Percentiles rank a stretch among this genome's conserved stretches.
These are phyloP conservation scores for Citrus sp. DNA, from an alignment of 345 rosid genomes.

Conservation along the genomic window DNA sequence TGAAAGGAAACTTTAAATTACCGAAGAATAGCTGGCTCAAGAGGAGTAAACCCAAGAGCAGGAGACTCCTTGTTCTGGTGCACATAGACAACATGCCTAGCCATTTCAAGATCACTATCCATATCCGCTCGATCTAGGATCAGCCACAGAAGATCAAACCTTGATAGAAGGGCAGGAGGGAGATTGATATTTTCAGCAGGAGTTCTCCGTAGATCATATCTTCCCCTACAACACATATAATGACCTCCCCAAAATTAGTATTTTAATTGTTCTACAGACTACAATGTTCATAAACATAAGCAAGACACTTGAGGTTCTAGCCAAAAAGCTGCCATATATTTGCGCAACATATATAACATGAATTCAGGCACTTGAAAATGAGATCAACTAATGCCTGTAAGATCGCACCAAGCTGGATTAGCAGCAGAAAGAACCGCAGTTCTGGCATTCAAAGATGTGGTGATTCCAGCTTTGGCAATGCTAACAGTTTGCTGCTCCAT, in stretches of 20 bases:
- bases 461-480: slow-evolving; percentile 99
- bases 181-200: slow-evolving; percentile 97
- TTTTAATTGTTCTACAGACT: slow-evolving; percentile 1
- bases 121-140: slow-evolving; percentile 95
- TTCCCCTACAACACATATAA: slow-evolving; percentile 60
- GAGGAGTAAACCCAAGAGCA: slow-evolving; percentile 87
- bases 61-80: slow-evolving; percentile 91
- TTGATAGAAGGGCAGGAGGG: slow-evolving; percentile 93
- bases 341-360: not conserved
- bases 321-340: not conserved
- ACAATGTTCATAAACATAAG: not conserved
- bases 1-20: slow-evolving; percentile 26
- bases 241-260: slow-evolving; percentile 9
- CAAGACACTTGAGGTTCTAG: not conserved
- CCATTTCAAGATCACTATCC: slow-evolving; percentile 95
- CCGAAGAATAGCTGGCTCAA: slow-evolving; percentile 86
- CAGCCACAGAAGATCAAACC: slow-evolving; percentile 95
- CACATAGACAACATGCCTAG: slow-evolving; percentile 90
- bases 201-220: slow-evolving; percentile 90
- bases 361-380: not conserved
- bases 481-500: slow-evolving; percentile 99
- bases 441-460: slow-evolving; percentile 94
- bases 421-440: slow-evolving; percentile 99
- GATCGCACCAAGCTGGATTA: slow-evolving; percentile 91
- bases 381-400: slow-evolving; percentile 6